These are phyloP conservation scores for Tetrahymena malaccensis DNA, from an alignment of 73 alveolate species.

Conservation along the genomic window DNA sequence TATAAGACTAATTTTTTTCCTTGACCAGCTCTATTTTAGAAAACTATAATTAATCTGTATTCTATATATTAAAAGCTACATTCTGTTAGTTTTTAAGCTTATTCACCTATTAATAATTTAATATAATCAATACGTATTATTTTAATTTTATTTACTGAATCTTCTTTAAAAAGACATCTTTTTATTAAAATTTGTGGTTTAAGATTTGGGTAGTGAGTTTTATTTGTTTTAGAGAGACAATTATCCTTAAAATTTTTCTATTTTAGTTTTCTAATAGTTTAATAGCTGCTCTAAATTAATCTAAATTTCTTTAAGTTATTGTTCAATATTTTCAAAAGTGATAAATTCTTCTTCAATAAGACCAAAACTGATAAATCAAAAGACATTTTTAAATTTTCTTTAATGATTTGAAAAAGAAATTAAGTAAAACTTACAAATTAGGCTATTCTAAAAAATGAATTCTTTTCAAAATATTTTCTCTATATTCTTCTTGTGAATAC, in stretches of 20 bases:
- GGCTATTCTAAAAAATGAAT: not conserved
- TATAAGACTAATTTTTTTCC: no score
- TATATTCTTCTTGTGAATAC: not conserved
- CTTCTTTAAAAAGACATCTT: no score
- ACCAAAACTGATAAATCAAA: not conserved
- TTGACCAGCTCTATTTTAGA: no score
- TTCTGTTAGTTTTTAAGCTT: no score
- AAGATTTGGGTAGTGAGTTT: not conserved
- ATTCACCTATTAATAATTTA: no score
- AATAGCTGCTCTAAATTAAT: not conserved
- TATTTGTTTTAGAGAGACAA: not conserved
- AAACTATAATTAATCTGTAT: no score
- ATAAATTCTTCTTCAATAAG: not conserved
- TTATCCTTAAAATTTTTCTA: no score
- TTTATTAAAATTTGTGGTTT: no score
- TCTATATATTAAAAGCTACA: no score
- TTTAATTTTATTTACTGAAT: no score
- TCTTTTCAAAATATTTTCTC: not conserved
- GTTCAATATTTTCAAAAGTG: not conserved
- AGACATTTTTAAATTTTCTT: no score
- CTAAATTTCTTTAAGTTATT: not conserved
- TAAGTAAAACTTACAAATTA: not conserved
- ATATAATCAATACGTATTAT: no score
- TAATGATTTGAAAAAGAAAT: not conserved
- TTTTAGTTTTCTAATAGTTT: not conserved